Evolutionary conservation across 441 rosid species (phyloP), one percentile per base, ranked within the genome.

Genomic region (Isatis lusitanica): DNA sequence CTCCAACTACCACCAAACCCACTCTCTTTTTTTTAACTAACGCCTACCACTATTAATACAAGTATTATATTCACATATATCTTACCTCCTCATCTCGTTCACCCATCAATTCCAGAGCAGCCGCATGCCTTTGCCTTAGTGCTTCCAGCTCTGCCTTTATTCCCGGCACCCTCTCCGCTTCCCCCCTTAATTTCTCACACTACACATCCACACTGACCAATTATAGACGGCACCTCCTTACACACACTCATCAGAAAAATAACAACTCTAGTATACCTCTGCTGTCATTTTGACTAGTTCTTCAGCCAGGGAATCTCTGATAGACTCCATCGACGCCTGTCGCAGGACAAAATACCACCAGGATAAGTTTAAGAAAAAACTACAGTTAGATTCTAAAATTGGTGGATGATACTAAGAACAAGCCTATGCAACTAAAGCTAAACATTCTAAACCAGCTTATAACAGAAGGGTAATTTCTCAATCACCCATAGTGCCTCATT

Each of bases 11-110:
- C 73, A 83, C 69, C 71, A 79, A 68, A 78, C 42, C 55, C 69
- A 52, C 39, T 44, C 55, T 70, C 47, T 40, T 60, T 56, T 0
- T 46, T 35, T 15, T 0, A 66, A 58, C 57, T 50, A 18, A 63
- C 47, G 61, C 75, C 66, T 56, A 47, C 56, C 63, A 48, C 18
- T 48, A 52, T 65, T 64, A 21, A 4, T 13, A 43, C 39, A 30
- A 40, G 24, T 40, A 58, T 8, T 43, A 53, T 50, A 39, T 67
- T 48, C 73, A 30, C 67, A 66, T 63, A 71, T 56, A 51, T 47
- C 70, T 71, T 87, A 95, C 99, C 94, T 93, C 98, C 83, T 96
- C 99, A 46, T 96, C 99, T 67, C 97, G 97, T 79, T 96, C 99
- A 60, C 99, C 99, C 98, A 93, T 96, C 68, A 91, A 86, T 87